Percentiles rank a stretch among this genome's conserved stretches.
Conservation (phyloP, 129 eudicot species). For the Tanacetum coccineum region DNA sequence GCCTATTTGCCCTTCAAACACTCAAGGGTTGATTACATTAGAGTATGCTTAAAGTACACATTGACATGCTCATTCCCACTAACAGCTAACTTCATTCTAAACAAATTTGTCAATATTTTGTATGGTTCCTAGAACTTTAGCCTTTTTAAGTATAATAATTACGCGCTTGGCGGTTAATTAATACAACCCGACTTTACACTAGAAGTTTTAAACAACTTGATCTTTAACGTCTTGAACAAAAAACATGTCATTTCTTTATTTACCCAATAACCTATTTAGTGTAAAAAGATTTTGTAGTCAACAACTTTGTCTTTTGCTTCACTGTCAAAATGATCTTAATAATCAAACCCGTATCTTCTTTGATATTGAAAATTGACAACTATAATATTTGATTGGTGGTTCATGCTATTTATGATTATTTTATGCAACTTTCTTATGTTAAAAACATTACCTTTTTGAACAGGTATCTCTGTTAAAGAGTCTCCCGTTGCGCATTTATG, state of each 20-base stretch:
- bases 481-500: slow-evolving; percentile 73
- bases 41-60: no score
- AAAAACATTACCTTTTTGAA: neutral
- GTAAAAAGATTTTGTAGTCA: slow-evolving; percentile 29
- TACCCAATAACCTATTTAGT: slow-evolving; percentile 18
- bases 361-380: no score
- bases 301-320: no score
- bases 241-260: neutral
- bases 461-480: slow-evolving; percentile 77
- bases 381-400: neutral
- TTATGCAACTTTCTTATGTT: neutral
- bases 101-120: no score
- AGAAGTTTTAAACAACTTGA: slow-evolving; percentile 22
- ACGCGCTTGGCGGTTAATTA: no score
- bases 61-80: no score
- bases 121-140: no score
- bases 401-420: neutral
- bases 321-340: no score
- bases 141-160: no score
- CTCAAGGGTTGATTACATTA: no score
- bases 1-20: slow-evolving; percentile 32
- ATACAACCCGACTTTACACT: slow-evolving; percentile 17
- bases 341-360: no score
- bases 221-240: slow-evolving; percentile 16
- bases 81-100: no score